Conservation (phyloP, 495 filamentous ascomycete genomes). For the Hypoxylon cercidicola region DNA sequence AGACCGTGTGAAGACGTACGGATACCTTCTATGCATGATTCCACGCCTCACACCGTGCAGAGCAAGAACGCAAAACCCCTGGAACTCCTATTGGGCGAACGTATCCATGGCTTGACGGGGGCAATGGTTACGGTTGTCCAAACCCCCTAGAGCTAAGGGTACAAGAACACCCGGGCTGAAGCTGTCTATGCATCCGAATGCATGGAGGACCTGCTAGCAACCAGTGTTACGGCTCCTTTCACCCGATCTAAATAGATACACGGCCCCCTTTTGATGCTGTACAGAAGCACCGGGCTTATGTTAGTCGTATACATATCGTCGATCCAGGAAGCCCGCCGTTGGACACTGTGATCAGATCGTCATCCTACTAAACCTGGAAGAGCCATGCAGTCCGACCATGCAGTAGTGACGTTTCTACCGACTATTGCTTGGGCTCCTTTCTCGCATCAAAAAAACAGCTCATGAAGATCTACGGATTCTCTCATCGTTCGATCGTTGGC, state of each 20-base stretch:
- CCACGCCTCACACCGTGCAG: slow-evolving; percentile 12
- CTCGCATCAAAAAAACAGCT: background rate
- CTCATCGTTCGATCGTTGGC: slow-evolving; percentile 21
- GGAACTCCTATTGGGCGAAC: slow-evolving; percentile 10
- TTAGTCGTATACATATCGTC: background rate
- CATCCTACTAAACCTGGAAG: slow-evolving; percentile 19
- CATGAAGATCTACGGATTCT: slow-evolving; percentile 22
- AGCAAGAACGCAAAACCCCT: slow-evolving; percentile 1
- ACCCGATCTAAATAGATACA: slow-evolving; percentile 12
- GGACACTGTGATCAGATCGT: slow-evolving; percentile 29
- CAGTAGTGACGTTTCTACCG: slow-evolving; percentile 24
- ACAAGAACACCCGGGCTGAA: slow-evolving; percentile 7
- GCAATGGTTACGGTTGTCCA: slow-evolving; percentile 1
- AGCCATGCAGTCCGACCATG: slow-evolving; percentile 26
- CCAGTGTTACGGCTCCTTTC: slow-evolving; percentile 16
- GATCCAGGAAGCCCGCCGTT: background rate
- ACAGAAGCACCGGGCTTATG: background rate
- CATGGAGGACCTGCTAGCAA: slow-evolving; percentile 2
- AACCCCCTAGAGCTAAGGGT: slow-evolving; percentile 2
- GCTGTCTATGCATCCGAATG: slow-evolving; percentile 3
- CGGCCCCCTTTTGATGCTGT: slow-evolving; percentile 1
- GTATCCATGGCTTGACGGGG: background rate
- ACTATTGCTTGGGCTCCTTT: slow-evolving; percentile 4
- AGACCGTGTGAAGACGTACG: slow-evolving; percentile 13
- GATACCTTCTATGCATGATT: slow-evolving; percentile 16